phyloP scores from a whole-genome alignment of 768 basidiomycete species.

The Gautieria morchelliformis region DNA sequence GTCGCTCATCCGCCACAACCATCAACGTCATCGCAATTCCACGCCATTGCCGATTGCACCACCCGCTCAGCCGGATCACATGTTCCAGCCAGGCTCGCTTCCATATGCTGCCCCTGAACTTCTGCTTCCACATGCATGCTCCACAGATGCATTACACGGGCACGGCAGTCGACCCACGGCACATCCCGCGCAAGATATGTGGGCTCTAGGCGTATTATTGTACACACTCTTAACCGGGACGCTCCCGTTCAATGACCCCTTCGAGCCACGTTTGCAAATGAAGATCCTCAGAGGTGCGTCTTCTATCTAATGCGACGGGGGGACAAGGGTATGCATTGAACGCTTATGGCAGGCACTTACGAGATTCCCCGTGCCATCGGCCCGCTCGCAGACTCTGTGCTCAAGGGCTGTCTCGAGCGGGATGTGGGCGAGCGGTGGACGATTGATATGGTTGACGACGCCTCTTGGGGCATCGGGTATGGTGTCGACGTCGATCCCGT shows the following conservation, averaged over 20 bases:
- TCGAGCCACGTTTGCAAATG: conserved; percentile 85
- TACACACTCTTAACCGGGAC: conserved; percentile 75
- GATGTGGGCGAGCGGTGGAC: conserved; percentile 60
- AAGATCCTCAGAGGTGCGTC: conserved; percentile 74
- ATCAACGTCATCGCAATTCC: conserved; percentile 40
- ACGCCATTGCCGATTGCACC: conserved; percentile 29
- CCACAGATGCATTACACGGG: conserved; percentile 23
- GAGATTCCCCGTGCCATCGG: conserved; percentile 48
- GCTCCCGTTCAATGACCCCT: conserved; percentile 84
- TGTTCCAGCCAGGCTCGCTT: conserved; percentile 72
- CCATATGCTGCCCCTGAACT: conserved; percentile 90
- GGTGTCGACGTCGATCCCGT: conserved; percentile 18
- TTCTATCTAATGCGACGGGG: conserved; percentile 17
- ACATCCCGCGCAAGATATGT: conserved; percentile 82
- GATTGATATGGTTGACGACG: conserved; percentile 70
- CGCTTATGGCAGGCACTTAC: conserved; percentile 42
- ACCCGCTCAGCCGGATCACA: conserved; percentile 24
- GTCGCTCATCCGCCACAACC: conserved; percentile 29
- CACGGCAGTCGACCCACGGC: conserved; percentile 17
- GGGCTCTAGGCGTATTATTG: conserved; percentile 89
- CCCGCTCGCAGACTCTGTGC: conserved; percentile 54
- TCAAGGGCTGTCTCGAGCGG: conserved; percentile 72
- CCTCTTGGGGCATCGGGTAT: conserved; percentile 75
- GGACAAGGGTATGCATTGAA: conserved; percentile 5
- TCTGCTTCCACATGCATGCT: conserved; percentile 46